Conservation (phyloP, 768 basidiomycete species). For the Termitomyces eurrhizus region DNA sequence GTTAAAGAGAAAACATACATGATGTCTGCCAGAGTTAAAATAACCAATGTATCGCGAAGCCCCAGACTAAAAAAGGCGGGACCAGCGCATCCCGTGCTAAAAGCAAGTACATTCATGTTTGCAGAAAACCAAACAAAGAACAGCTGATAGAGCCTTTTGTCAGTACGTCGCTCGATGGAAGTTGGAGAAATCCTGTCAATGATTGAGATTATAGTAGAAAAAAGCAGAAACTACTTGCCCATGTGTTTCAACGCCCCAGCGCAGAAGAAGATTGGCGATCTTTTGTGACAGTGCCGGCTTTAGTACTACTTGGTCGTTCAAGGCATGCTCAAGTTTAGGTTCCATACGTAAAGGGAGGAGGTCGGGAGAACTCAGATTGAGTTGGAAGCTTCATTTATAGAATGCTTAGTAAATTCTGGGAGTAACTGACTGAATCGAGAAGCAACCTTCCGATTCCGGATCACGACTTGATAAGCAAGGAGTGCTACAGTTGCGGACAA, state of each 20-base stretch:
- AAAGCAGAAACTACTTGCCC: constrained; percentile 18
- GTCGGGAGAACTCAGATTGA: background rate
- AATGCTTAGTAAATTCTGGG: background rate
- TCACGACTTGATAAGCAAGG: too few relatives aligned
- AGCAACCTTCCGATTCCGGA: too few relatives aligned
- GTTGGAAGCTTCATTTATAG: background rate
- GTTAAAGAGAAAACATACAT: constrained; percentile 28
- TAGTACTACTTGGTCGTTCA: background rate
- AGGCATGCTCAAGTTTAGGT: background rate
- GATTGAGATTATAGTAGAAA: background rate
- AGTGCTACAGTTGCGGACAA: too few relatives aligned
- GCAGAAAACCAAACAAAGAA: constrained; percentile 74
- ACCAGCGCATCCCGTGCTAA: constrained; percentile 58
- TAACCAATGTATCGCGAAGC: constrained; percentile 47
- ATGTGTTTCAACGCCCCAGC: constrained; percentile 31
- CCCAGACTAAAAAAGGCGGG: constrained; percentile 54
- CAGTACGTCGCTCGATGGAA: constrained; percentile 42
- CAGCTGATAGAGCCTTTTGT: constrained; percentile 58
- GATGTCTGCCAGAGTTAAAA: constrained; percentile 37
- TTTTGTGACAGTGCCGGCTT: constrained; percentile 2
- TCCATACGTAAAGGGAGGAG: background rate
- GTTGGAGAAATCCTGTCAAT: constrained; percentile 51
- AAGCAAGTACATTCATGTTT: constrained; percentile 64
- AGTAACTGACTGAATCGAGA: background rate
- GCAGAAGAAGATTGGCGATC: constrained; percentile 20